These are phyloP conservation scores for Globisporangium mamillatum DNA, from an alignment of 352 stramenopile genomes.

Conservation along the genomic window DNA sequence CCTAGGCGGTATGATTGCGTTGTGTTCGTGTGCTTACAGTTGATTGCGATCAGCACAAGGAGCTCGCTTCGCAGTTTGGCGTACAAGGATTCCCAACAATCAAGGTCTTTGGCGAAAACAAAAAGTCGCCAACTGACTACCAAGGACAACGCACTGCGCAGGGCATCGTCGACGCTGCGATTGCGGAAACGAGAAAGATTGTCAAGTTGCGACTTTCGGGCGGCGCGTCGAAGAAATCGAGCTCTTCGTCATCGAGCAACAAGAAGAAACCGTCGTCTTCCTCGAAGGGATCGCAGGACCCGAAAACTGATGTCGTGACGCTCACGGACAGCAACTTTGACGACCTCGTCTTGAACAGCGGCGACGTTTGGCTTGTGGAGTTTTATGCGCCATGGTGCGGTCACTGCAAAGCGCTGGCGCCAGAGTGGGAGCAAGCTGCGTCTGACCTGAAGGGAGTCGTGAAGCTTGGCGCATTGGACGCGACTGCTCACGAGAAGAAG, in stretches of 20 bases:
- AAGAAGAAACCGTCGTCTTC: constrained; percentile 41
- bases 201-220: constrained; percentile 79
- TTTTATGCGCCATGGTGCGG: constrained; percentile 94
- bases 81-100: constrained; percentile 93
- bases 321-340: constrained; percentile 92
- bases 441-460: constrained; percentile 86
- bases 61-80: constrained; percentile 83
- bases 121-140: constrained; percentile 74
- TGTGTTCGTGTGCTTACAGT: constrained; percentile 25
- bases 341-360: constrained; percentile 87
- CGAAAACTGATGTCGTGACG: constrained; percentile 77
- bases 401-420: constrained; percentile 90
- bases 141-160: constrained; percentile 77
- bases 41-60: constrained; percentile 79
- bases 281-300: constrained; percentile 30
- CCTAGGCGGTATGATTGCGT: not conserved
- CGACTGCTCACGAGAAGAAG: constrained; percentile 90
- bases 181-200: constrained; percentile 67
- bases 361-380: constrained; percentile 90
- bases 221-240: constrained; percentile 45
- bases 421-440: constrained; percentile 90
- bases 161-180: constrained; percentile 80
- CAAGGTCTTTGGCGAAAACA: constrained; percentile 90
- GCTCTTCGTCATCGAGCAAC: constrained; percentile 24
- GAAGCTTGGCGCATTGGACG: constrained; percentile 91